Conservation (phyloP, 2,329 filamentous ascomycete species). For the Myriangium duriaei region DNA sequence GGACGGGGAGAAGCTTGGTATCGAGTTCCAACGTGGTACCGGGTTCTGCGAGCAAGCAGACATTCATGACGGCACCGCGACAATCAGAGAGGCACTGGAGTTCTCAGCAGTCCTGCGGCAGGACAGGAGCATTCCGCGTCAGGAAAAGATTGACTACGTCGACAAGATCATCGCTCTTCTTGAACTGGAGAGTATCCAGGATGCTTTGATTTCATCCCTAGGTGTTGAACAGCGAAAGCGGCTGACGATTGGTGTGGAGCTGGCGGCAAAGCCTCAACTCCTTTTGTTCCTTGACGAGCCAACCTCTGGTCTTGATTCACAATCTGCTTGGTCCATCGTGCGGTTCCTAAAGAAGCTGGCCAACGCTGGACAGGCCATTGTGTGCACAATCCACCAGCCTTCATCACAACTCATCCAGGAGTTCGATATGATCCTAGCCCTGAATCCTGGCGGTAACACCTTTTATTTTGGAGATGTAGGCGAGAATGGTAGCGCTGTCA, state of each 20-base stretch:
- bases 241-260: constrained; percentile 60
- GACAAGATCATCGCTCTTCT: constrained; percentile 53
- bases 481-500: constrained; percentile 50
- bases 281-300: constrained; percentile 62
- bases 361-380: constrained; percentile 54
- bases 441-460: constrained; percentile 56
- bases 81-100: constrained; percentile 54
- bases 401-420: constrained; percentile 56
- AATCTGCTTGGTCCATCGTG: constrained; percentile 56
- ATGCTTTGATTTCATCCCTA: constrained; percentile 52
- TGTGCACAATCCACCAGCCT: constrained; percentile 65
- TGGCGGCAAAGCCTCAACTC: constrained; percentile 55
- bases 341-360: constrained; percentile 57
- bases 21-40: constrained; percentile 55
- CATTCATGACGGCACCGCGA: constrained; percentile 55
- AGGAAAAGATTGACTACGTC: constrained; percentile 55
- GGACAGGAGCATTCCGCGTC: constrained; percentile 38
- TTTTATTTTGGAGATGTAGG: constrained; percentile 65
- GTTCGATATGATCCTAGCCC: constrained; percentile 60
- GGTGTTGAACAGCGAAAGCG: constrained; percentile 60
- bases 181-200: constrained; percentile 52
- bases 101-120: constrained; percentile 57
- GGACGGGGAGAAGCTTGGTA: constrained; percentile 48
- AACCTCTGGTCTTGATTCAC: constrained; percentile 56
- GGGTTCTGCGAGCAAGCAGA: constrained; percentile 64